Base-by-base conservation (phyloP, 164 flowering plant species). In the Vitis rupestris region DNA sequence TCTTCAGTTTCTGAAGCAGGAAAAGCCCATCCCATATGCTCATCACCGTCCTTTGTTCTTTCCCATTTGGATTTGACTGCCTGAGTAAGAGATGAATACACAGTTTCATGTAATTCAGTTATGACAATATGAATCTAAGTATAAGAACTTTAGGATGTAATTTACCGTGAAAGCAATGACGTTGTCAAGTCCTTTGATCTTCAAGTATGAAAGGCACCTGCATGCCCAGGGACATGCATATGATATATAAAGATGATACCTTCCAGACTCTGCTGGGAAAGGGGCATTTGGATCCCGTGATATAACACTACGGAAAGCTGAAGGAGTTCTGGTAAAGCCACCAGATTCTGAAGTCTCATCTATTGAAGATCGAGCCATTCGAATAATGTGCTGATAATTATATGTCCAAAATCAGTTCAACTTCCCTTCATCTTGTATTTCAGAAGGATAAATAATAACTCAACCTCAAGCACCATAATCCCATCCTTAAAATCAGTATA, bases 21-120 rank as follows among this genome's bases (percentile, higher is more conserved):
- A 72, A 95, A 95, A 51, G 93, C 89, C 99, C 98, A 95, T 56
- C 99, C 99, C 91, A 85, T 87, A 75, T 93, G 98, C 58, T 89
- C 91, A 79, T 95, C 99, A 61, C 67, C 80, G 30, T 90, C 95
- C 65, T 85, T 93, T 31, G 97, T 95, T 77, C 86, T 87, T 78
- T 73, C 94, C 94, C 96, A 93, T 74, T 75, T 84, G 10, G 99
- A 89, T 52, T 90, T 91, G 49, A 91, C 96, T 17, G 90, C 72
- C 99, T 93, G 83, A 64, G 9, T 23, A 73, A 62, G 44, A 37
- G 44, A 37, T 37, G 44, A 37, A 37, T 3, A 37, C 44, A 37
- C 4, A 48, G 27, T 44, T 47, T 30, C 11, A 29, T 50, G 23
- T 5, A 51, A 14, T 19, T 19, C 3, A 23, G 27, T 49, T 31